phyloP scores from a whole-genome alignment of 1,284 basidiomycete species.

The Irpex sp. region DNA sequence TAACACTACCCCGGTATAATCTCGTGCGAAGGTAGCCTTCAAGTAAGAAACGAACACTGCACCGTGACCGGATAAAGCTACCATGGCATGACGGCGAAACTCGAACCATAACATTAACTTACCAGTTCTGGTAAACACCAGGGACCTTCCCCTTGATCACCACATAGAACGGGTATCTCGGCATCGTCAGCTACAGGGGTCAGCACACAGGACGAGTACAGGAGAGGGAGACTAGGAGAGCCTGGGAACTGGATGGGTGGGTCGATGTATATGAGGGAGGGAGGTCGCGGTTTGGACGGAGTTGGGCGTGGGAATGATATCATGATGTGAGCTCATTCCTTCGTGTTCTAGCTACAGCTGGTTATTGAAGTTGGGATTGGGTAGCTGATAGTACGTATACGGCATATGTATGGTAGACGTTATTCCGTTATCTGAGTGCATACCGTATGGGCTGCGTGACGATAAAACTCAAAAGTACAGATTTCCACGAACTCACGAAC shows the following conservation, averaged over 20 bases:
- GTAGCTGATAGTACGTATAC: too few species aligned
- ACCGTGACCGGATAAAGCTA: not conserved
- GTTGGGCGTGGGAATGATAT: not conserved
- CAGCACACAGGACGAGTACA: not conserved
- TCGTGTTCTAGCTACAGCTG: too few species aligned
- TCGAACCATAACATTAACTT: conserved; percentile 1
- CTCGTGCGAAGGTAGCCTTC: not conserved
- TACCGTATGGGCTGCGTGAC: too few species aligned
- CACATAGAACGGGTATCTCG: conserved; percentile 37
- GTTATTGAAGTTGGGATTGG: too few species aligned
- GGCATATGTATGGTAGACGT: too few species aligned
- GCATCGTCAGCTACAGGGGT: conserved; percentile 29
- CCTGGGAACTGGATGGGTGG: not conserved
- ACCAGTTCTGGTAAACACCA: conserved; percentile 45
- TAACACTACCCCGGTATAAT: too few species aligned
- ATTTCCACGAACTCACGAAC: too few species aligned
- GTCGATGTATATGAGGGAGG: not conserved
- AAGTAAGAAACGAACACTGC: not conserved
- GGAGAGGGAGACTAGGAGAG: not conserved
- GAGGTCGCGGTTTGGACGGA: not conserved
- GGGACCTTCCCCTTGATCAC: conserved; percentile 39
- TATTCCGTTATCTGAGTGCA: too few species aligned
- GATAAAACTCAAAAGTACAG: too few species aligned
- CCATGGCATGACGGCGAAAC: not conserved
- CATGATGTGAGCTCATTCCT: too few species aligned